Evolutionary conservation across 768 basidiomycete genomes (phyloP).

Genomic region (Tylopilus plumbeoviolaceoides): DNA sequence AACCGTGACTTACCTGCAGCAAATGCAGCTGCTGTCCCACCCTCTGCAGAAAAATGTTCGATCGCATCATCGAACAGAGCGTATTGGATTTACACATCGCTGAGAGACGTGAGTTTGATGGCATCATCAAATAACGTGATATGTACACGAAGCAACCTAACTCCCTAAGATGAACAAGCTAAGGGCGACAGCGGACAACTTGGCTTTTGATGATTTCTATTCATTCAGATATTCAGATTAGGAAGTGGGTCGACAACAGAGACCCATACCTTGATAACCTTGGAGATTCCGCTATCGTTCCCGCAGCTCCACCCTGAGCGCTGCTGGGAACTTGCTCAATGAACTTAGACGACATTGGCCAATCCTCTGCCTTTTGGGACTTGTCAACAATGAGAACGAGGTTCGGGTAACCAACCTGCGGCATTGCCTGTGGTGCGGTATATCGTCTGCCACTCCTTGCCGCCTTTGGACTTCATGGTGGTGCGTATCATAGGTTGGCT

Average conservation of each 20-base stretch:
- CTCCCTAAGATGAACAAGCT: slow-evolving; percentile 90
- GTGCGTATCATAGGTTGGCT: slow-evolving; percentile 86
- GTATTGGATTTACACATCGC: slow-evolving; percentile 80
- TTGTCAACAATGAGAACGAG: too few species aligned
- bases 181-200: slow-evolving; percentile 66
- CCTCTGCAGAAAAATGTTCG: slow-evolving; percentile 67
- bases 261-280: slow-evolving; percentile 62
- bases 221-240: slow-evolving; percentile 1
- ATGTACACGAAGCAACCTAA: slow-evolving; percentile 83
- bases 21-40: slow-evolving; percentile 88
- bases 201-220: slow-evolving; percentile 56
- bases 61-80: slow-evolving; percentile 77
- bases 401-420: too few species aligned
- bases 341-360: slow-evolving; percentile 78
- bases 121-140: neutral
- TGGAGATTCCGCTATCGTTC: slow-evolving; percentile 80
- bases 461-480: slow-evolving; percentile 57
- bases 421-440: slow-evolving; percentile 68
- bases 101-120: slow-evolving; percentile 31
- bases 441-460: slow-evolving; percentile 79
- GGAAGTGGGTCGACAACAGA: neutral
- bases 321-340: slow-evolving; percentile 79
- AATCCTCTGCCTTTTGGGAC: slow-evolving; percentile 50
- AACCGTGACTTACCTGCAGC: slow-evolving; percentile 62
- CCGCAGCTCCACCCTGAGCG: slow-evolving; percentile 68